Evolutionary conservation across 768 basidiomycete species (phyloP).

Genomic region (Botryobasidium botryosum): DNA sequence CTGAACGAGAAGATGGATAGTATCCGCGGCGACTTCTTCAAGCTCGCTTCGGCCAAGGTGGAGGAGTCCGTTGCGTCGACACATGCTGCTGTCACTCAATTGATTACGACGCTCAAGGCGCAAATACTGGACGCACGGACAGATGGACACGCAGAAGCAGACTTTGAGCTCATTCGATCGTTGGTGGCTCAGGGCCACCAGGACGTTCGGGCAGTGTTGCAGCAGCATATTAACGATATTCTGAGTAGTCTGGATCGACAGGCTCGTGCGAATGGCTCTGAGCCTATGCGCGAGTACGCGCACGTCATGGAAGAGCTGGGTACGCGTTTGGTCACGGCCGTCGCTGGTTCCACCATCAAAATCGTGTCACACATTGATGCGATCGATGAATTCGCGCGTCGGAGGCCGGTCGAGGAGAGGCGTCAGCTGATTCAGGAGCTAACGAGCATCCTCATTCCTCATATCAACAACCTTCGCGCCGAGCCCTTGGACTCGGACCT

Average conservation of each 20-base stretch:
- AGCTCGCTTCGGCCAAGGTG: background rate
- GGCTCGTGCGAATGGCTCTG: slow-evolving; percentile 20
- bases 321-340: slow-evolving; percentile 37
- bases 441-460: slow-evolving; percentile 38
- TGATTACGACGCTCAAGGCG: slow-evolving; percentile 9
- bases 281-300: slow-evolving; percentile 10
- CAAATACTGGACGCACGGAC: slow-evolving; percentile 10
- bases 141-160: slow-evolving; percentile 61
- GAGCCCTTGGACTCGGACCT: slow-evolving; percentile 65
- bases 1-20: slow-evolving; percentile 52
- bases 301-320: slow-evolving; percentile 39
- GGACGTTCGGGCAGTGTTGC: slow-evolving; percentile 38
- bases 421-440: slow-evolving; percentile 47
- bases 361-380: slow-evolving; percentile 41
- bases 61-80: slow-evolving; percentile 4
- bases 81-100: slow-evolving; percentile 4
- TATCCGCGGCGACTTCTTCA: slow-evolving; percentile 10
- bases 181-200: slow-evolving; percentile 50
- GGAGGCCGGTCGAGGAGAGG: slow-evolving; percentile 30
- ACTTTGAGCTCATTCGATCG: slow-evolving; percentile 58
- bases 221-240: slow-evolving; percentile 39
- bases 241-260: too few species aligned
- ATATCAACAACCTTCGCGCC: slow-evolving; percentile 39
- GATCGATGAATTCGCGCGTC: slow-evolving; percentile 24
- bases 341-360: slow-evolving; percentile 42